Evolutionary conservation across 257 asterid species (phyloP).

Genomic region (Fraxinus americana): DNA sequence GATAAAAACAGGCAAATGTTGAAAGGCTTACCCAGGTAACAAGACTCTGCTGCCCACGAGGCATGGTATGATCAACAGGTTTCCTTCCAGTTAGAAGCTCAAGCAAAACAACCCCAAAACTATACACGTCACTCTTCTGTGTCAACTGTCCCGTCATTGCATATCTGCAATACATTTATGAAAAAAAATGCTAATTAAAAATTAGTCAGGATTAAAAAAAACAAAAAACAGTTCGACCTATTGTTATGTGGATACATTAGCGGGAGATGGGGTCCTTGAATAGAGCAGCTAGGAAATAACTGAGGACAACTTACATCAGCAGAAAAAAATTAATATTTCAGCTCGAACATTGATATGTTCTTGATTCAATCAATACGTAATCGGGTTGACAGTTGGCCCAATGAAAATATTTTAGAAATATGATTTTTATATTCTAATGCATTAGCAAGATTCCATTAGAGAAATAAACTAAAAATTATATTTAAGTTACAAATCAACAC

Average conservation of each 20-base stretch:
- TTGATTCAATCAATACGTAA: too few relatives aligned
- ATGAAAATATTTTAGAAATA: too few relatives aligned
- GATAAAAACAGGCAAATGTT: background rate
- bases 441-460: too few relatives aligned
- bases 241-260: background rate
- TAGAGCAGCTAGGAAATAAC: background rate
- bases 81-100: constrained; percentile 46
- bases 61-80: constrained; percentile 49
- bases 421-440: too few relatives aligned
- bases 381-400: too few relatives aligned
- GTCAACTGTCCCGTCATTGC: constrained; percentile 97
- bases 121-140: constrained; percentile 79
- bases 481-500: too few relatives aligned
- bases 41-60: constrained; percentile 89
- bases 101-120: constrained; percentile 44
- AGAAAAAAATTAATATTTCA: too few relatives aligned
- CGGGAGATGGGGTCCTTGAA: background rate
- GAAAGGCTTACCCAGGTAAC: constrained; percentile 78
- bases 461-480: too few relatives aligned
- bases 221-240: background rate
- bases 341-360: too few relatives aligned
- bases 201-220: constrained; percentile 15
- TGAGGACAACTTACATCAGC: background rate
- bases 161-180: constrained; percentile 56
- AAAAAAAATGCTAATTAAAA: background rate